Evolutionary conservation across 2,329 filamentous ascomycete genomes (phyloP).

Genomic region (Trichoderma endophyticum): DNA sequence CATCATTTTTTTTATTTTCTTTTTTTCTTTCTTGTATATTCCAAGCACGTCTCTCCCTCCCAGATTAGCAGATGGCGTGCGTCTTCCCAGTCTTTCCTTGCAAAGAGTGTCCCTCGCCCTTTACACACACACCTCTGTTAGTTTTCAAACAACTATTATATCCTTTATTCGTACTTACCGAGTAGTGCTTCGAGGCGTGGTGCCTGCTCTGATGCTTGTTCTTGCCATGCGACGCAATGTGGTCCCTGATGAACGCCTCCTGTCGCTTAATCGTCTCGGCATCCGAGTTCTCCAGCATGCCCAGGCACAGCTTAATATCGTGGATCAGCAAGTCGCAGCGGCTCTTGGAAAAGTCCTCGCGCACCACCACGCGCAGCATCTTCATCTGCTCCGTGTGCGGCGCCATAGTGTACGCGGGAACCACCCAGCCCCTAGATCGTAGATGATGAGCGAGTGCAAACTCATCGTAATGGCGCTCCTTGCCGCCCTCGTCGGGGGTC

Average conservation of each 20-base stretch:
- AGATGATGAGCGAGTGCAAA: slow-evolving; percentile 81
- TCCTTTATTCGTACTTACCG: neutral
- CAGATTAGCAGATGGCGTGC: slow-evolving; percentile 73
- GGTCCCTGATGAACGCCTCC: slow-evolving; percentile 60
- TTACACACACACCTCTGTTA: slow-evolving; percentile 14
- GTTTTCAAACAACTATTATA: neutral
- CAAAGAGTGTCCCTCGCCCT: slow-evolving; percentile 79
- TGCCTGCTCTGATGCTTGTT: slow-evolving; percentile 38
- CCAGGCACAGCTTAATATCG: slow-evolving; percentile 75
- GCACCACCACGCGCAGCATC: slow-evolving; percentile 87
- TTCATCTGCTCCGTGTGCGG: slow-evolving; percentile 80
- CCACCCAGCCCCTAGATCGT: slow-evolving; percentile 84
- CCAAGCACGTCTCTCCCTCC: neutral
- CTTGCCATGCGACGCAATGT: slow-evolving; percentile 53
- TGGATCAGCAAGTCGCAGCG: slow-evolving; percentile 74
- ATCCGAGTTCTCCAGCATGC: slow-evolving; percentile 72
- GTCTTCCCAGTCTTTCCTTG: slow-evolving; percentile 91
- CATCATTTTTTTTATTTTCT: neutral
- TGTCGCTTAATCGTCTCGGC: slow-evolving; percentile 66
- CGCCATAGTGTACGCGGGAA: slow-evolving; percentile 96
- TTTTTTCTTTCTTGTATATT: neutral
- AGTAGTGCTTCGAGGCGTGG: slow-evolving; percentile 11
- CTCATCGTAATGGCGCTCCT: slow-evolving; percentile 65
- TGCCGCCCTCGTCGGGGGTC: slow-evolving; percentile 45
- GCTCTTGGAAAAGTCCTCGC: slow-evolving; percentile 83